phyloP scores from a whole-genome alignment of 441 rosid genomes.

The Populus hybrid region DNA sequence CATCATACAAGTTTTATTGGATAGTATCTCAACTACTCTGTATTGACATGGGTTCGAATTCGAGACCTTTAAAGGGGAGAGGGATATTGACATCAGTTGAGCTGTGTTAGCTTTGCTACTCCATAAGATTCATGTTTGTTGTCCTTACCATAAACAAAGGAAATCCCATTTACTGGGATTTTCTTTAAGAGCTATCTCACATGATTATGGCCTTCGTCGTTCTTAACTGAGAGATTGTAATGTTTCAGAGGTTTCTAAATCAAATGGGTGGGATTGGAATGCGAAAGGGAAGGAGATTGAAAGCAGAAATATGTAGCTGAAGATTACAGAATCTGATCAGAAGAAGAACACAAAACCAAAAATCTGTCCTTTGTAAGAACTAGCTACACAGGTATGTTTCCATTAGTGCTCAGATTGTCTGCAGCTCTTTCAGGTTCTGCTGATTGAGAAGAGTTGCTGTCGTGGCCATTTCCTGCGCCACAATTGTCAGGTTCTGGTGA shows the following conservation, averaged over 20 bases:
- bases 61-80: not conserved
- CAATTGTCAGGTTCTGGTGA: conserved; percentile 5
- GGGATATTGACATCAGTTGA: not conserved
- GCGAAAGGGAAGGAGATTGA: not conserved
- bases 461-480: not conserved
- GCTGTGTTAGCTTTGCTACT: not conserved
- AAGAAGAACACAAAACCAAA: not conserved
- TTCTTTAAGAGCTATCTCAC: not conserved
- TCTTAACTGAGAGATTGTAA: not conserved
- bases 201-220: not conserved
- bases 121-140: not conserved
- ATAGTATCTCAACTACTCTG: not conserved
- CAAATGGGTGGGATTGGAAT: too few relatives aligned
- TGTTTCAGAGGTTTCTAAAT: not conserved
- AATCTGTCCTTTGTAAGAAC: not conserved
- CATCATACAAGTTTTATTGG: not conserved
- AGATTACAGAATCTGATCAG: not conserved
- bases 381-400: not conserved
- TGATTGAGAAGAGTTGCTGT: not conserved
- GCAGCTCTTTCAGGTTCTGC: not conserved
- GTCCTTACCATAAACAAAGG: not conserved
- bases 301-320: not conserved
- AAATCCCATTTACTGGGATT: not conserved
- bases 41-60: not conserved
- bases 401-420: not conserved